Conservation (phyloP, 2,329 filamentous ascomycete species). For the Aspergillus ochraceoroseus region DNA sequence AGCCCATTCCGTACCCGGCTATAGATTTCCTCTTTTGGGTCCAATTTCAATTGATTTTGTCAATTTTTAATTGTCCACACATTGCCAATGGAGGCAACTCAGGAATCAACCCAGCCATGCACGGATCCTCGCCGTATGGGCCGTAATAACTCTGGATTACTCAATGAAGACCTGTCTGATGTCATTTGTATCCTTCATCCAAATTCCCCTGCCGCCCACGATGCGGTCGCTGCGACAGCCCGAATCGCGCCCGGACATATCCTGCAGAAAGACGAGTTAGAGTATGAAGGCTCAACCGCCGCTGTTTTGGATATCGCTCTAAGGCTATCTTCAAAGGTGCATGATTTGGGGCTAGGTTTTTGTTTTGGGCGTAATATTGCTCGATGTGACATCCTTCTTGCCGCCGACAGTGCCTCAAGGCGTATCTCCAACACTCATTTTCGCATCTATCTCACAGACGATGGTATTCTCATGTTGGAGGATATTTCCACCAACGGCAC, state of each 20-base stretch:
- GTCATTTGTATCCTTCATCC: constrained; percentile 86
- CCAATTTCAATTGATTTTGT: constrained; percentile 17
- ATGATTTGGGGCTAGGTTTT: constrained; percentile 68
- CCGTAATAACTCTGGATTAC: constrained; percentile 75
- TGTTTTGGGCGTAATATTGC: constrained; percentile 72
- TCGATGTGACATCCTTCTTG: constrained; percentile 68
- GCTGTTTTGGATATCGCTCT: constrained; percentile 64
- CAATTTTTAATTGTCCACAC: background rate
- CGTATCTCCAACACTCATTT: constrained; percentile 94
- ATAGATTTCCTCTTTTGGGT: constrained; percentile 15
- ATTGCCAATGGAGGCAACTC: constrained; percentile 46
- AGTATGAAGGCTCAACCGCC: constrained; percentile 38
- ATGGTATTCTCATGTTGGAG: constrained; percentile 83
- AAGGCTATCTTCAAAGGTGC: constrained; percentile 68
- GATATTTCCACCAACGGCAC: constrained; percentile 97
- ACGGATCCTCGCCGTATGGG: constrained; percentile 76
- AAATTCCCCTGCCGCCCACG: constrained; percentile 64
- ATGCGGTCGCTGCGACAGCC: constrained; percentile 60
- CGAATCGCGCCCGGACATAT: constrained; percentile 55
- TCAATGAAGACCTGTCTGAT: constrained; percentile 76
- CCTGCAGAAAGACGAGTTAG: constrained; percentile 48
- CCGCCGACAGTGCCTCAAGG: constrained; percentile 63
- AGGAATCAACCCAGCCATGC: constrained; percentile 69
- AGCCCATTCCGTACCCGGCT: constrained; percentile 23
- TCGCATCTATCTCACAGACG: constrained; percentile 82